phyloP scores from a whole-genome alignment of 306 rosid genomes.

The Trifolium pratense region DNA sequence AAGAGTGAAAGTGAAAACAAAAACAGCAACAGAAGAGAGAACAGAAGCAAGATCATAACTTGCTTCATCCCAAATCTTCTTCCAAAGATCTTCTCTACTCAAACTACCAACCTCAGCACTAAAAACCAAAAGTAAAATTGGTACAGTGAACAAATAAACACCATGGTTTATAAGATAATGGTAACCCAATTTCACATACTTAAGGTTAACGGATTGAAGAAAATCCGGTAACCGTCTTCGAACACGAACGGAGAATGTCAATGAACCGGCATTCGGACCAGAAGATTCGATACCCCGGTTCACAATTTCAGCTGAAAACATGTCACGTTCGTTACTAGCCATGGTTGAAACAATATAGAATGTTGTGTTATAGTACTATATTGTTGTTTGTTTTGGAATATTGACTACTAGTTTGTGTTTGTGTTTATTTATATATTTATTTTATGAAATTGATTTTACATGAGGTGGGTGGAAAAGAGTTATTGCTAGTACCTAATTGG shows the following conservation, averaged over 20 bases:
- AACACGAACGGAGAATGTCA: slow-evolving; percentile 84
- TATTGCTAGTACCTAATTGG: slow-evolving; percentile 68
- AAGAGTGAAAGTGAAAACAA: slow-evolving; percentile 85
- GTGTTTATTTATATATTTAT: not conserved
- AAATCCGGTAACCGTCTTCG: slow-evolving; percentile 86
- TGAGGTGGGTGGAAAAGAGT: slow-evolving; percentile 62
- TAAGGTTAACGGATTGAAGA: slow-evolving; percentile 89
- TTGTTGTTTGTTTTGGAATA: not conserved
- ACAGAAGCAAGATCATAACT: slow-evolving; percentile 82
- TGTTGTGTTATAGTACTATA: not conserved
- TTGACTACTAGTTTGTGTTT: not conserved
- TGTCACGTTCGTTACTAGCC: slow-evolving; percentile 72
- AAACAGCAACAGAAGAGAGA: slow-evolving; percentile 71
- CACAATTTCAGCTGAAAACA: slow-evolving; percentile 85
- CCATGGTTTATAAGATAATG: slow-evolving; percentile 91
- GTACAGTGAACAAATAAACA: slow-evolving; percentile 80
- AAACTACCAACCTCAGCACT: slow-evolving; percentile 92
- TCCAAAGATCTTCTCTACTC: slow-evolving; percentile 81
- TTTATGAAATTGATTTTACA: not conserved
- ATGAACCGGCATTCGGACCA: slow-evolving; percentile 94
- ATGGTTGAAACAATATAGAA: slow-evolving; percentile 39
- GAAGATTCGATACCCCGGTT: slow-evolving; percentile 84
- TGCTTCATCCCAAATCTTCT: slow-evolving; percentile 86
- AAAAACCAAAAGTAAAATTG: slow-evolving; percentile 73
- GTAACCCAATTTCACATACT: slow-evolving; percentile 91